A percentile compares a stretch with the other conserved stretches of the same genome.
Evolutionary conservation across 2,329 filamentous ascomycete species (phyloP).

Genomic region (Aphanoascus verrucosus): DNA sequence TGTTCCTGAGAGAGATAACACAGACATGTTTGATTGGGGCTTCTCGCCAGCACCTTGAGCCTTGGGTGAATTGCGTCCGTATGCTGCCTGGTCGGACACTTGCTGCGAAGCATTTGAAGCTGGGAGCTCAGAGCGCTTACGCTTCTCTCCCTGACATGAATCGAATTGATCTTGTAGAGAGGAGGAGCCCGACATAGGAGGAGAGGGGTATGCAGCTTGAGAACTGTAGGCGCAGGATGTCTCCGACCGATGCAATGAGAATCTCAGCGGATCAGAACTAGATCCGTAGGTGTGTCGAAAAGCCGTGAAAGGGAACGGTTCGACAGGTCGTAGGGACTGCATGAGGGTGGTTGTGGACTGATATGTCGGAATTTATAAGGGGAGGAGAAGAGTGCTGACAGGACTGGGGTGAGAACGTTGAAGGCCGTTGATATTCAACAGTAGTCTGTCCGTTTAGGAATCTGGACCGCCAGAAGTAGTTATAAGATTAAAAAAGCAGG

Average conservation of each 20-base stretch:
- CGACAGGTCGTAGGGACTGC: conserved; percentile 17
- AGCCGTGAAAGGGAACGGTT: conserved; percentile 15
- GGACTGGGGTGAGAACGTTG: background rate
- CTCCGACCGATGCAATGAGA: conserved; percentile 22
- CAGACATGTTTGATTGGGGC: conserved; percentile 1
- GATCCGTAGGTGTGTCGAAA: conserved; percentile 19
- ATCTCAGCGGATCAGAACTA: conserved; percentile 21
- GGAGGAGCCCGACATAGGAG: conserved; percentile 28
- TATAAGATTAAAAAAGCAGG: background rate
- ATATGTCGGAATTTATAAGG: background rate
- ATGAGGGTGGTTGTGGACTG: conserved; percentile 11
- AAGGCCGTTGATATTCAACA: background rate
- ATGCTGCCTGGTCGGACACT: background rate
- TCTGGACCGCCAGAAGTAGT: too few species aligned
- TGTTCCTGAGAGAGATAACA: background rate
- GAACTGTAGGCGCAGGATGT: conserved; percentile 16
- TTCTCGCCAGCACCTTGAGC: conserved; percentile 7
- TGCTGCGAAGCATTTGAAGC: background rate
- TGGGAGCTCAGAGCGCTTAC: conserved; percentile 21
- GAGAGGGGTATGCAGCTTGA: conserved; percentile 24
- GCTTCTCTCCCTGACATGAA: conserved; percentile 21
- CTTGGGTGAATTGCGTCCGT: conserved; percentile 1
- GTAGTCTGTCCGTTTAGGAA: too few species aligned
- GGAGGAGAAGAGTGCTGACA: background rate
- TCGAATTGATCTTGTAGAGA: conserved; percentile 21